These are phyloP conservation scores for Dictyostelium capitatum DNA, from an alignment of 78 protist genomes.

Conservation along the genomic window DNA sequence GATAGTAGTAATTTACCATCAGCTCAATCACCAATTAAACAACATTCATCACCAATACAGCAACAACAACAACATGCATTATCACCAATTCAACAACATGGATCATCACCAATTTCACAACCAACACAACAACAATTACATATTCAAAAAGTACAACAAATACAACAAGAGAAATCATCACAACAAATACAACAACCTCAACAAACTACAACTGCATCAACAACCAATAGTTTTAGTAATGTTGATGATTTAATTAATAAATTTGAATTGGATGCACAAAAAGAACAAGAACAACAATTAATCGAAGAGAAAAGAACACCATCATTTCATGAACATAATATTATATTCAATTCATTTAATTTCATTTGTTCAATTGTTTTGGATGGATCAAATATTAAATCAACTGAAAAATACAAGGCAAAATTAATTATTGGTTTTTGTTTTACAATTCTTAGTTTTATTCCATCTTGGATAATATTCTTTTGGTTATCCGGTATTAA, in stretches of 20 bases:
- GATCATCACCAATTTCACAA: not conserved
- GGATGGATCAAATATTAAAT: constrained; percentile 15
- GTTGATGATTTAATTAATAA: not conserved
- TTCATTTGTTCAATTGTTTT: constrained; percentile 27
- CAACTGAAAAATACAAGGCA: constrained; percentile 57
- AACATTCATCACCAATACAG: not conserved
- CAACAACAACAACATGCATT: not conserved
- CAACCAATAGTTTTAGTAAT: constrained; percentile 11
- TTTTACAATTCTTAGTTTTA: constrained; percentile 61
- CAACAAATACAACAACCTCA: not conserved
- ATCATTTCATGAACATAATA: constrained; percentile 16
- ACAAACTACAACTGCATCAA: not conserved
- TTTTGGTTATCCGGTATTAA: constrained; percentile 42
- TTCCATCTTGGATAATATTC: constrained; percentile 77
- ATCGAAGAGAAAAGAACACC: not conserved
- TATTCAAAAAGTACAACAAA: not conserved
- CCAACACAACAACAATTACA: not conserved
- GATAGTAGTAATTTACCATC: too few relatives aligned
- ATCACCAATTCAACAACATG: not conserved
- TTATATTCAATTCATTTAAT: constrained; percentile 10
- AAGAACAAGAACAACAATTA: not conserved
- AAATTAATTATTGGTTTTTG: constrained; percentile 73
- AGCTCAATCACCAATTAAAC: not conserved
- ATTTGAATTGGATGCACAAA: not conserved
- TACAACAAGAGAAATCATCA: not conserved